These are phyloP conservation scores for Penicillium freii DNA, from an alignment of 2,329 filamentous ascomycete species.

Conservation along the genomic window DNA sequence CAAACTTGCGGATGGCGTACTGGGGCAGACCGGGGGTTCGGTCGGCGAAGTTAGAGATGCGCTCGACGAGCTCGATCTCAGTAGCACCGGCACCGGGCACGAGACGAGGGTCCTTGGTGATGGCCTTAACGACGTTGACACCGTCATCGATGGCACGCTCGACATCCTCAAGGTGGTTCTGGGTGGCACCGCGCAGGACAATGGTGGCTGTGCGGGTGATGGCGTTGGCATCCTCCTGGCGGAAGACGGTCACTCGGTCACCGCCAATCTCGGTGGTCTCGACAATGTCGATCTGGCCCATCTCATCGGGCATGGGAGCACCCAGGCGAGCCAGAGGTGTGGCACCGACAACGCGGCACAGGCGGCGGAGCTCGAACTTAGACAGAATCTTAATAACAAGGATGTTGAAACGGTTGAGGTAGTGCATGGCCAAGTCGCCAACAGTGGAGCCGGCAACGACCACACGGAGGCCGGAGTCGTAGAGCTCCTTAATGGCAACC, in stretches of 20 bases:
- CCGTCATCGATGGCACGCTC: constrained; percentile 97
- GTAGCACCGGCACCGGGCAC: constrained; percentile 93
- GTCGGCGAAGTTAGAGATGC: constrained; percentile 85
- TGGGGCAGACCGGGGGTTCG: constrained; percentile 90
- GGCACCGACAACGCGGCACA: constrained; percentile 94
- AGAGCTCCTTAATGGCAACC: constrained; percentile 85
- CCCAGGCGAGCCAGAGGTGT: constrained; percentile 94
- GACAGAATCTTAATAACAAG: constrained; percentile 94
- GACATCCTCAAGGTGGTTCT: constrained; percentile 96
- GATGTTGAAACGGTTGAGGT: constrained; percentile 95
- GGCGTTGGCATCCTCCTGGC: constrained; percentile 78
- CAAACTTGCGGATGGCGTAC: constrained; percentile 96
- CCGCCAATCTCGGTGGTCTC: constrained; percentile 98
- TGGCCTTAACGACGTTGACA: constrained; percentile 97
- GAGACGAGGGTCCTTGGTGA: constrained; percentile 86
- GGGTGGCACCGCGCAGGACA: constrained; percentile 89
- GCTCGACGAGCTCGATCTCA: constrained; percentile 89
- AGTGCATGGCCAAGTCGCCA: constrained; percentile 93
- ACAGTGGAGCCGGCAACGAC: constrained; percentile 90
- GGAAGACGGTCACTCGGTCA: constrained; percentile 96
- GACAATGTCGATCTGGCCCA: constrained; percentile 90
- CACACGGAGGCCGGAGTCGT: constrained; percentile 89
- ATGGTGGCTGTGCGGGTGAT: constrained; percentile 89
- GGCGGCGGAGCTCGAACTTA: constrained; percentile 92
- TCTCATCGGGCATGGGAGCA: constrained; percentile 99